Evolutionary conservation across 2,329 filamentous ascomycete species (phyloP).

Genomic region (Curvularia sp.): DNA sequence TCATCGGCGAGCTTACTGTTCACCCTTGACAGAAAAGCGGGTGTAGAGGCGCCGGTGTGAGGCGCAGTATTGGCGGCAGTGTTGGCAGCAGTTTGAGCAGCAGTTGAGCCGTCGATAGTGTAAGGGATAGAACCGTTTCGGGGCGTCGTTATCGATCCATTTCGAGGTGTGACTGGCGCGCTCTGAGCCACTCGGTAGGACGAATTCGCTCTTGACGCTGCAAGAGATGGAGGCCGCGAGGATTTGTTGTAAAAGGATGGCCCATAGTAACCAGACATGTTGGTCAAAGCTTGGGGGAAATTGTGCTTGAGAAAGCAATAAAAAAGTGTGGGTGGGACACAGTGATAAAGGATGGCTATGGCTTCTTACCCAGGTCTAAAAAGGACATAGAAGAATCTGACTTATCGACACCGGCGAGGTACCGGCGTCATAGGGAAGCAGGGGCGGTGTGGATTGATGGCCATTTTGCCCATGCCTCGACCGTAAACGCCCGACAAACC

Average conservation of each 20-base stretch:
- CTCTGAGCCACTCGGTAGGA: conserved; percentile 20
- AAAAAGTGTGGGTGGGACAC: conserved; percentile 1
- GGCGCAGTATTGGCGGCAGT: conserved; percentile 23
- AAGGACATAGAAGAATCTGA: conserved; percentile 5
- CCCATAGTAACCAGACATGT: conserved; percentile 29
- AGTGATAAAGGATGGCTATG: conserved; percentile 4
- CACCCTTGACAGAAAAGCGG: conserved; percentile 21
- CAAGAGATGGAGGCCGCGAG: conserved; percentile 22
- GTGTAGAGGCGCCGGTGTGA: conserved; percentile 20
- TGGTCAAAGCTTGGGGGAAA: neutral
- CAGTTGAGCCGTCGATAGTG: conserved; percentile 21
- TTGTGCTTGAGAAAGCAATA: conserved; percentile 6
- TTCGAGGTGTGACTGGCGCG: conserved; percentile 23
- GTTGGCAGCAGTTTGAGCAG: conserved; percentile 21
- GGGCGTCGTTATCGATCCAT: conserved; percentile 22
- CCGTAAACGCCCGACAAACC: conserved; percentile 19
- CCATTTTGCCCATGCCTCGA: conserved; percentile 7
- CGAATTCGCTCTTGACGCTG: conserved; percentile 25
- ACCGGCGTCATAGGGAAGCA: conserved; percentile 14
- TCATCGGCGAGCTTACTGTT: conserved; percentile 22
- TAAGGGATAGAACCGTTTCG: conserved; percentile 21
- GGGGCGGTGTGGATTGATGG: conserved; percentile 8
- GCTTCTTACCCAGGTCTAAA: conserved; percentile 2
- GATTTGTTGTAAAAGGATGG: conserved; percentile 22
- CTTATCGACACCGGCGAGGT: conserved; percentile 7